Evolutionary conservation across 805 yeast species (phyloP), one percentile per base, ranked within the genome.

Genomic region (Myxozyma vanderwaltii): DNA sequence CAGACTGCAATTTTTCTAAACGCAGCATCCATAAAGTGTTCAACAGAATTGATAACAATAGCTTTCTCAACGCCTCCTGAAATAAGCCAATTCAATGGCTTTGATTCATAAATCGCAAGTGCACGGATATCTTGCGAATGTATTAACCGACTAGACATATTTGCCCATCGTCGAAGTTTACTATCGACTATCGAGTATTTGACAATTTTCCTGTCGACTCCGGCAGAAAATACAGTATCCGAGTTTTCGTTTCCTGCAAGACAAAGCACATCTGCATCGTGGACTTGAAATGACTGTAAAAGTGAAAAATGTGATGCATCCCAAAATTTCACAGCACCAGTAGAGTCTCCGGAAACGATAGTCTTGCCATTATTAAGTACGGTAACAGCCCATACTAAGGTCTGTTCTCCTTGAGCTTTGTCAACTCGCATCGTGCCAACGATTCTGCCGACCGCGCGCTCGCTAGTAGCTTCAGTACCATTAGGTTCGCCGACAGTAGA

Each of bases 281-380:
- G 98, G 10, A 84, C 83, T 64, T 83, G 81, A 72, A 90, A 91
- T 24, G 88, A 83, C 73, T 92, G 98, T 52, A 83, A 77, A 59
- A 94, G 76, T 0, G 96, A 85, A 66, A 84, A 85, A 66, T 83
- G 86, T 49, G 82, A 80, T 63, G 86, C 78, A 69, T 92, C 96
- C 99, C 99, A 94, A 64, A 94, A 81, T 73, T 92, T 92, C 53
- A 94, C 82, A 7, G 88, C 80, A 1, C 99, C 99, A 1, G 97
- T 92, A 4, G 97, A 91, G 75, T 94, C 99, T 55, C 98, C 99
- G 61, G 91, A 84, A n/a, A 89, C 95, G 59, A 94, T 81, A 71
- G 90, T 96, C 55, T 82, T 78, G 51, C 81, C 81, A 43, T 77
- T 71, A 4, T 86, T 84, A 59, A 91, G 75, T 33, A 85, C 84